Base-by-base conservation (phyloP, 495 filamentous ascomycete genomes). In the Parmelia sp. region DNA sequence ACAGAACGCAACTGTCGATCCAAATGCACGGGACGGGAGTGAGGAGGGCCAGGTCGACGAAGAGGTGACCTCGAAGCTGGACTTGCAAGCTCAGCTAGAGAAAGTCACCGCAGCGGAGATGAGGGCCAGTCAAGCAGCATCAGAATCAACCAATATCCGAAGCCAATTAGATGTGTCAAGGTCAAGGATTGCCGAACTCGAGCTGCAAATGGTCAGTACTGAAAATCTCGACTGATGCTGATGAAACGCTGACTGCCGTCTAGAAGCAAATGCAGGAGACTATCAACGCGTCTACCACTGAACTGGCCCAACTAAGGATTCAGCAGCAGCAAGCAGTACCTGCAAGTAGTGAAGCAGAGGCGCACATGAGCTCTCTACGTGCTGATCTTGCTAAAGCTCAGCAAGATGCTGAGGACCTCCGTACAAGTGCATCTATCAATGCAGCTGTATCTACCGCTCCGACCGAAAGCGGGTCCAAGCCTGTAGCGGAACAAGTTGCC, bases 61-160 rank as follows among this genome's bases (percentile, higher is more conserved):
- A 37, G 65, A 64, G 64, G 65, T 76, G 74, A 42, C 75, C 74
- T 72, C 75, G 69, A 42, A 72, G 69, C 71, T 74, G 51, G 72
- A 74, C 29, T 65, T 82, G 19, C 75, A 78, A 68, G 71, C 69
- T 7, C 66, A 80, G 36, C 77, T 83, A 63, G 74, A 76, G 42
- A 81, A 82, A 73, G 66, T 80, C 55, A 75, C 77, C 14, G 74
- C 77, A 45, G 82, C 83, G 12, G 75, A 83, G 57, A 73, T 75
- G 44, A 72, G 77, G 65, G 80, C 80, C 15, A 76, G 70, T 21
- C 72, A 77, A 64, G 70, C 78, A 49, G 68, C 56, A 31, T 56
- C 61, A n/a, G 37, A 49, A 25, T 35, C 53, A 35, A 37, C 68
- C 17, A 45, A 27, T n/a, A 25, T 70, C 29, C 68, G 60, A 64